Evolutionary conservation across 1,284 basidiomycete species (phyloP), one percentile per base, ranked within the genome.

Genomic region (Cryptococcus floricola): DNA sequence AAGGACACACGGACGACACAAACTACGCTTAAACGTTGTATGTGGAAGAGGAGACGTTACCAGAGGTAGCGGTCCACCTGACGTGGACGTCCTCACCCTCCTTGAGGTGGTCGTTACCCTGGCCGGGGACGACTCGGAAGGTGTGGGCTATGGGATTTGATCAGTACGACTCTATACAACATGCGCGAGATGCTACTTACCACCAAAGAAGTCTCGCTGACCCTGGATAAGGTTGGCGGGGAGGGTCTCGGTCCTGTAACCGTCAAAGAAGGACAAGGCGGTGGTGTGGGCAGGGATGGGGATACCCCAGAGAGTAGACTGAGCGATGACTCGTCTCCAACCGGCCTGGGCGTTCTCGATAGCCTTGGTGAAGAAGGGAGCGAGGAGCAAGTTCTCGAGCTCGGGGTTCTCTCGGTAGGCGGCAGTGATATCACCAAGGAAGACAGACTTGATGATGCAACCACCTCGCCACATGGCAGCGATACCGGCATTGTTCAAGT

Each of bases 391-490:
- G 63, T 92, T 96, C 81, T 98, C 94, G 48, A 99, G 83, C 37
- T 91, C 74, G 46, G 81, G 74, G 75, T 89, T 88, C 83, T 95
- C 93, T 77, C 85, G 81, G 83, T 94, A 98, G 31, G 96, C 95
- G 49, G 84, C 77, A 63, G 94, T 89, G 79, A 97, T 96, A 77
- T 97, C 93, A 64, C 85, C 83, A 58, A 97, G 83, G 87, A 97
- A 97, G 73, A 97, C 93, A n/a, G 69, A 69, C 68, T 60, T 92
- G 85, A 99, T 98, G 79, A 99, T 99, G 80, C 96, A 98, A 65
- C 96, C 96, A 67, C 96, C 96, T 73, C 95, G 91, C 96, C 96
- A 99, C 92, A 99, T 98, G 67, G 84, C 86, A 50, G 96, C 96
- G 75, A 99, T 98, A 63, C 93, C 93, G 71, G 93, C 88, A 77